Evolutionary conservation across 108 stramenopile genomes (phyloP), one percentile per base, ranked within the genome.

Genomic region (Nitzschia palea): DNA sequence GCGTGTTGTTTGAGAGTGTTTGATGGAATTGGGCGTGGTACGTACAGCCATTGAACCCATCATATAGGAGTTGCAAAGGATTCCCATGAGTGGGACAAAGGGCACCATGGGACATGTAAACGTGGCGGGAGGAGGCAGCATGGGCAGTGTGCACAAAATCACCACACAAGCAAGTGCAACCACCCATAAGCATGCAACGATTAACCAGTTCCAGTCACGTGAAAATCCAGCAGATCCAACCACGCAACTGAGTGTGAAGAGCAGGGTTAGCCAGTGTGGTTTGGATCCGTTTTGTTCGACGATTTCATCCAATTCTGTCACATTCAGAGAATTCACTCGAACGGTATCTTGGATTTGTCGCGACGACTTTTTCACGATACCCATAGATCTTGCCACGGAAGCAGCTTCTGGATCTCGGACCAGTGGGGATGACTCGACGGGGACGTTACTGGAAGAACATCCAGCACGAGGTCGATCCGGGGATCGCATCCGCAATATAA

Each of bases 11-110:
- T 20, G 18, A n/a, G 20, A 14, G 14, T 14, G 14, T 42, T 9
- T 42, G 9, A 42, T 9, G 14, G 40, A 42, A 9, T 42, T 42
- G 50, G 50, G 8, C 18, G 20, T 51, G 30, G 27, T 44, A 61
- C 60, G 17, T 44, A 63, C 45, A 29, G 74, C 55, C 73, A 79
- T 68, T 22, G 77, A 75, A 26, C 81, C 80, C 85, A 86, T 82
- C 85, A 85, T 85, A 51, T 72, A 81, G 12, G 74, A 70, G 59
- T 85, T 85, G 50, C 65, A 76, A 26, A 80, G 37, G 18, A 85
- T 85, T 17, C 84, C 84, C 59, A 79, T n/a, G 1, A 79, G 40
- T 5, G 84, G 84, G 15, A 85, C 66, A 22, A 60, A 37, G 18
- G 84, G 84, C 4, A 85, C 78, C 33, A 52, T 37, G 0, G 84